phyloP scores from a whole-genome alignment of 352 stramenopile species.

The Pythium folliculosum region DNA sequence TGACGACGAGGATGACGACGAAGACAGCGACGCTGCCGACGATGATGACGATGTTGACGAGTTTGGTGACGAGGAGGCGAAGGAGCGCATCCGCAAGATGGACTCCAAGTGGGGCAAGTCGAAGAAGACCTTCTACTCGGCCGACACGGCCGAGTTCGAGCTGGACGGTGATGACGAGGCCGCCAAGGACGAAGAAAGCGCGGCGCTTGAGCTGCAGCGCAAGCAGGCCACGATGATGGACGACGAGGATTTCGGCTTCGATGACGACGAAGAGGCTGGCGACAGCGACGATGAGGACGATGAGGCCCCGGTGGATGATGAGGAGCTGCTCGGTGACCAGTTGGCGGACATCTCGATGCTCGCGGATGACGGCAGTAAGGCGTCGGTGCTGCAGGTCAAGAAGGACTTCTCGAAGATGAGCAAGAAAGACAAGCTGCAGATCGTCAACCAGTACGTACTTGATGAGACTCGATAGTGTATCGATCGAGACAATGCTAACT shows the following conservation, averaged over 20 bases:
- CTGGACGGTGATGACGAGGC: slow-evolving; percentile 78
- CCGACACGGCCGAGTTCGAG: slow-evolving; percentile 82
- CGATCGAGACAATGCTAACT: too few relatives aligned
- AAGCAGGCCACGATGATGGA: slow-evolving; percentile 87
- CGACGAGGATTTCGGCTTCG: slow-evolving; percentile 85
- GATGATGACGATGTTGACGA: slow-evolving; percentile 53
- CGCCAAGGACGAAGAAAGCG: slow-evolving; percentile 83
- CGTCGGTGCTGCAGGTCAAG: slow-evolving; percentile 71
- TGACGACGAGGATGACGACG: slow-evolving; percentile 42
- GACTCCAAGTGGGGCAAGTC: slow-evolving; percentile 84
- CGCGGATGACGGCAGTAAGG: slow-evolving; percentile 45
- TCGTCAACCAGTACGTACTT: slow-evolving; percentile 75
- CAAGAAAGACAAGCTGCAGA: slow-evolving; percentile 87
- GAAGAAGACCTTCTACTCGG: slow-evolving; percentile 88
- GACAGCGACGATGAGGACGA: slow-evolving; percentile 49
- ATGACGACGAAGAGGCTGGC: slow-evolving; percentile 18
- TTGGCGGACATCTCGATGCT: slow-evolving; percentile 76
- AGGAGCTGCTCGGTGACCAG: slow-evolving; percentile 68
- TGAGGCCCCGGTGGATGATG: slow-evolving; percentile 57
- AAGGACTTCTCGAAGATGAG: slow-evolving; percentile 87
- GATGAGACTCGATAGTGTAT: too few relatives aligned
- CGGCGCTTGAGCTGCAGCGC: slow-evolving; percentile 78
- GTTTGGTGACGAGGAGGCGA: slow-evolving; percentile 62
- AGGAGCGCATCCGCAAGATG: slow-evolving; percentile 75
- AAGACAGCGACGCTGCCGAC: slow-evolving; percentile 30